Conservation (phyloP, 768 basidiomycete species). For the Hirschioporus abietinus region DNA sequence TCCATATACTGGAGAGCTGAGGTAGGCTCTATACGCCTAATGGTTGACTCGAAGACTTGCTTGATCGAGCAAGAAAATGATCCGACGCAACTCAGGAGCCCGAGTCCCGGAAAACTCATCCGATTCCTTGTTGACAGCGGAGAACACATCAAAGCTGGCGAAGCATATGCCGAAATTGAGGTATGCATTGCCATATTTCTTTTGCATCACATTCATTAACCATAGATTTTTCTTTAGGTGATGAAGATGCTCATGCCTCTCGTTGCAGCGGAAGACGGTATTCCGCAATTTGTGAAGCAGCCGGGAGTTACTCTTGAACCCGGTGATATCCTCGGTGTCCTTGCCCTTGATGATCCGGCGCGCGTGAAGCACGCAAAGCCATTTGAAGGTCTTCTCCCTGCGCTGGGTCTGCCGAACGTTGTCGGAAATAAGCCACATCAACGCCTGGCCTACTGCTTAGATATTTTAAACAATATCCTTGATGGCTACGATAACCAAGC, state of each 20-base stretch:
- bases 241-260: conserved; percentile 99
- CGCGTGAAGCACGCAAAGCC: conserved; percentile 98
- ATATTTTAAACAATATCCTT: conserved; percentile 83
- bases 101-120: conserved; percentile 94
- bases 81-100: conserved; percentile 93
- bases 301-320: conserved; percentile 95
- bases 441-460: conserved; percentile 65
- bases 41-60: conserved; percentile 97
- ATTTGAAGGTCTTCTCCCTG: conserved; percentile 89
- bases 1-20: conserved; percentile 98
- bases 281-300: conserved; percentile 95
- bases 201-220: conserved; percentile 8
- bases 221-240: conserved; percentile 39
- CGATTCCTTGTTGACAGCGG: conserved; percentile 94
- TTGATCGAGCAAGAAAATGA: conserved; percentile 99
- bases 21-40: conserved; percentile 86
- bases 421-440: conserved; percentile 90
- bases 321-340: conserved; percentile 95
- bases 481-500: conserved; percentile 97
- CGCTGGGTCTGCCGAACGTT: conserved; percentile 81
- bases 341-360: conserved; percentile 91
- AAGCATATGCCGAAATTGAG: conserved; percentile 98
- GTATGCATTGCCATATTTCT: conserved; percentile 34
- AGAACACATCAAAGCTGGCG: conserved; percentile 94
- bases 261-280: conserved; percentile 88